phyloP scores from a whole-genome alignment of 2,329 filamentous ascomycete species.

The Colletotrichum spaethianum region DNA sequence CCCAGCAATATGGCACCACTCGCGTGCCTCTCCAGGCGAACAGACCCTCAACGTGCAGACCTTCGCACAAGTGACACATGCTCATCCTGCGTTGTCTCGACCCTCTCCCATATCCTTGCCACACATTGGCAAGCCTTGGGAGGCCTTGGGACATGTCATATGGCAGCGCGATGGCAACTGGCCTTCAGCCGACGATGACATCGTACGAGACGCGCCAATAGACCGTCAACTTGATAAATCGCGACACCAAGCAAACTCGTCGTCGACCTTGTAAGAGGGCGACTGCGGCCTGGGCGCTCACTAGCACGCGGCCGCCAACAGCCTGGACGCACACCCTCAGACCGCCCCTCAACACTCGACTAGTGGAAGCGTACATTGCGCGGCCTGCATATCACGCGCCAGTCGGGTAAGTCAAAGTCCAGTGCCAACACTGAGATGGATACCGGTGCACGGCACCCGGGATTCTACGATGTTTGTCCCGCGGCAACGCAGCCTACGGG shows the following conservation, averaged over 20 bases:
- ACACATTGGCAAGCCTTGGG: constrained; percentile 13
- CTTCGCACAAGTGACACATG: constrained; percentile 10
- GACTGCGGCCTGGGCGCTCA: background rate
- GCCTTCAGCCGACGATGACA: background rate
- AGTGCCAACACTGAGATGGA: background rate
- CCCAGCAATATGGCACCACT: constrained; percentile 21
- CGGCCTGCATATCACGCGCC: constrained; percentile 3
- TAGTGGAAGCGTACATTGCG: constrained; percentile 23
- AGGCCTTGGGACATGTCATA: constrained; percentile 12
- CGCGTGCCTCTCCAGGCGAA: constrained; percentile 18
- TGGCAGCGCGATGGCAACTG: background rate
- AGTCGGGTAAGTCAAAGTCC: background rate
- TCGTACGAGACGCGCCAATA: constrained; percentile 16
- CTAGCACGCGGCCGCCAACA: background rate
- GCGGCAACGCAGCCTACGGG: constrained; percentile 11
- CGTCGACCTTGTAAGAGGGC: background rate
- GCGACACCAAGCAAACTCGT: background rate
- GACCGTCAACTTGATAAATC: background rate
- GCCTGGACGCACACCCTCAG: constrained; percentile 3
- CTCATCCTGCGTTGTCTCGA: background rate
- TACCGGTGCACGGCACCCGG: constrained; percentile 1
- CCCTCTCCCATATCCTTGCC: background rate
- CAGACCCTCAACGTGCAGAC: constrained; percentile 7
- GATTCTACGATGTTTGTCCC: constrained; percentile 14
- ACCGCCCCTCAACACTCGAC: constrained; percentile 21